A percentile compares a stretch with the other conserved stretches of the same genome.
phyloP scores from a whole-genome alignment of 768 basidiomycete genomes.

The Serendipita sp. region DNA sequence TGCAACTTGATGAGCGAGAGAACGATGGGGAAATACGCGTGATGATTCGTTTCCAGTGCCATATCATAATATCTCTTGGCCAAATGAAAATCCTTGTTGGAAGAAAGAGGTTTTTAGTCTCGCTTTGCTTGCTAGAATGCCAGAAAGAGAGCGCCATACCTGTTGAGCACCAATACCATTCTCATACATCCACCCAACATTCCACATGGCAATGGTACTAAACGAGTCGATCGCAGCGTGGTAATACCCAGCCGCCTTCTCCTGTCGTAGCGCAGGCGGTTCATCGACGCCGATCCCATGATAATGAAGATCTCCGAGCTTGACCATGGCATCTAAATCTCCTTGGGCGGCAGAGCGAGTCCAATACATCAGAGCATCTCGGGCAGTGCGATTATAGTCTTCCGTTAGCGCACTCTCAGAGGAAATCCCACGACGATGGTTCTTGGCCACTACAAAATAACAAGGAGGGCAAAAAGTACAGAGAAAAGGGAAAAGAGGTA shows the following conservation, averaged over 20 bases:
- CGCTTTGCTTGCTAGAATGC: neutral
- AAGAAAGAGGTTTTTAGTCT: neutral
- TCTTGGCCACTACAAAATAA: neutral
- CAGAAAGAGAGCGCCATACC: constrained; percentile 24
- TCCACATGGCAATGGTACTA: constrained; percentile 96
- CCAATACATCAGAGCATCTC: constrained; percentile 83
- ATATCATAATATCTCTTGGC: constrained; percentile 93
- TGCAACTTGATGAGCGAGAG: constrained; percentile 75
- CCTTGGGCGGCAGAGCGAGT: constrained; percentile 84
- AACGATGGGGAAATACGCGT: constrained; percentile 78
- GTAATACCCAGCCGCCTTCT: constrained; percentile 89
- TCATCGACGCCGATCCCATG: constrained; percentile 73
- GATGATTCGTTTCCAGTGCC: constrained; percentile 71
- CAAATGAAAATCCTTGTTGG: constrained; percentile 72
- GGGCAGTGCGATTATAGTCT: constrained; percentile 50
- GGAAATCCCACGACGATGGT: neutral
- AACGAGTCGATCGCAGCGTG: constrained; percentile 84
- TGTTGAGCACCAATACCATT: constrained; percentile 84
- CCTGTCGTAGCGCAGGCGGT: constrained; percentile 47
- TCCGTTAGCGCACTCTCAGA: neutral
- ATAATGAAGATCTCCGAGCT: constrained; percentile 96
- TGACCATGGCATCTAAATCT: constrained; percentile 93
- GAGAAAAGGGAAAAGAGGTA: too few species aligned
- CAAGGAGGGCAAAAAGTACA: neutral
- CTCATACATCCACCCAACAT: constrained; percentile 99